Evolutionary conservation across 1,284 basidiomycete genomes (phyloP).

Genomic region (Heliocybe sulcata): DNA sequence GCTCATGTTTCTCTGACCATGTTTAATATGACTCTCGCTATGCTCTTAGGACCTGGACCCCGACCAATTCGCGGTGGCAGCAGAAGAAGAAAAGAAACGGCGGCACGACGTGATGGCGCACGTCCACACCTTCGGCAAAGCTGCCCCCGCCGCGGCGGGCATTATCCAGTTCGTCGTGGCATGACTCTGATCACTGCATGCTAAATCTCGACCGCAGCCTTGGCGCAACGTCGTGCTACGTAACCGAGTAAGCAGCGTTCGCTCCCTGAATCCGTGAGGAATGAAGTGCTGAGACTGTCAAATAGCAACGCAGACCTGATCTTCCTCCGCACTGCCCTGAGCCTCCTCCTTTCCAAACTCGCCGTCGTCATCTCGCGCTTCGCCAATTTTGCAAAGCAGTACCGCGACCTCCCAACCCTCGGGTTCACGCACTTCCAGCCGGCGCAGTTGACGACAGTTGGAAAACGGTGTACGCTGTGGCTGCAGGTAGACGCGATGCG

Average conservation of each 20-base stretch:
- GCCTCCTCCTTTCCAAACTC: conserved; percentile 82
- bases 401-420: conserved; percentile 80
- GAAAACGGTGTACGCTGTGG: conserved; percentile 99
- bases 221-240: conserved; percentile 97
- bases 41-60: conserved; percentile 65
- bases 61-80: conserved; percentile 89
- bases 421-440: conserved; percentile 99
- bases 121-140: conserved; percentile 93
- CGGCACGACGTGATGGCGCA: conserved; percentile 99
- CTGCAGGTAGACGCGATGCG: conserved; percentile 57
- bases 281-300: not conserved
- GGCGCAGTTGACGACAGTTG: conserved; percentile 96
- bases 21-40: not conserved
- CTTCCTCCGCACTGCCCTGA: conserved; percentile 86
- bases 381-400: conserved; percentile 66
- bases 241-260: conserved; percentile 75
- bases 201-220: conserved; percentile 39
- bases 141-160: conserved; percentile 92
- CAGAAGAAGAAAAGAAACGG: conserved; percentile 92
- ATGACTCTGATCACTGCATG: conserved; percentile 1
- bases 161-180: conserved; percentile 83
- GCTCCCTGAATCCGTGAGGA: not conserved
- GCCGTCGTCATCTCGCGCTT: conserved; percentile 88
- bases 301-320: conserved; percentile 93
- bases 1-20: not conserved